phyloP scores from a whole-genome alignment of 129 eudicot species.

The Glebionis coronaria region DNA sequence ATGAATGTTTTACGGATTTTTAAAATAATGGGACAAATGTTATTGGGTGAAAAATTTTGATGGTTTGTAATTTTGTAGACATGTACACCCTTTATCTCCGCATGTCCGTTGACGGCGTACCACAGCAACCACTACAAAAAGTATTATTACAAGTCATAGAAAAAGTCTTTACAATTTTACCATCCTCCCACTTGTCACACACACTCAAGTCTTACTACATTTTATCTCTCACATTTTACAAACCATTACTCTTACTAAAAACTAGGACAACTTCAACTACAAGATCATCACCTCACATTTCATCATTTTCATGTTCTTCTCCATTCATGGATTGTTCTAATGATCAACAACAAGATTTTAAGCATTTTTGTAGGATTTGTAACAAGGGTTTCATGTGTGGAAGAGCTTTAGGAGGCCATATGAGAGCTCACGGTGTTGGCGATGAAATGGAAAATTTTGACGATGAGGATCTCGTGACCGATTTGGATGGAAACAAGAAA shows the following conservation, averaged over 20 bases:
- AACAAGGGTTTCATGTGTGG: conserved; percentile 77
- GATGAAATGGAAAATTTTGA: conserved; percentile 50
- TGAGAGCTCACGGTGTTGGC: conserved; percentile 76
- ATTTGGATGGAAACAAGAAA: conserved; percentile 37
- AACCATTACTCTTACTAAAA: conserved; percentile 64
- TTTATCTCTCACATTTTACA: conserved; percentile 37
- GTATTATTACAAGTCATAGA: conserved; percentile 21
- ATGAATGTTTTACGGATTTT: conserved; percentile 7
- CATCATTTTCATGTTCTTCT: background rate
- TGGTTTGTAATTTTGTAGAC: conserved; percentile 23
- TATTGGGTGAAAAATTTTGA: conserved; percentile 7
- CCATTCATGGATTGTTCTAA: conserved; percentile 45
- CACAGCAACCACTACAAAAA: conserved; percentile 29
- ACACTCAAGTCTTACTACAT: conserved; percentile 31
- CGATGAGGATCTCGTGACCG: conserved; percentile 56
- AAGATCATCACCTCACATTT: conserved; percentile 29
- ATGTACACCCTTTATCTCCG: conserved; percentile 25
- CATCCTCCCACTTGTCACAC: conserved; percentile 60
- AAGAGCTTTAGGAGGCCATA: conserved; percentile 72
- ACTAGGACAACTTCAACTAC: conserved; percentile 59
- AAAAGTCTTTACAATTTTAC: conserved; percentile 34
- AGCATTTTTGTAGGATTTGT: conserved; percentile 70
- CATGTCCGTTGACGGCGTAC: conserved; percentile 40
- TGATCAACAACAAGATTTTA: conserved; percentile 49
- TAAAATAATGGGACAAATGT: background rate